phyloP scores from a whole-genome alignment of 2,329 filamentous ascomycete species.

The Blumeria graminis region DNA sequence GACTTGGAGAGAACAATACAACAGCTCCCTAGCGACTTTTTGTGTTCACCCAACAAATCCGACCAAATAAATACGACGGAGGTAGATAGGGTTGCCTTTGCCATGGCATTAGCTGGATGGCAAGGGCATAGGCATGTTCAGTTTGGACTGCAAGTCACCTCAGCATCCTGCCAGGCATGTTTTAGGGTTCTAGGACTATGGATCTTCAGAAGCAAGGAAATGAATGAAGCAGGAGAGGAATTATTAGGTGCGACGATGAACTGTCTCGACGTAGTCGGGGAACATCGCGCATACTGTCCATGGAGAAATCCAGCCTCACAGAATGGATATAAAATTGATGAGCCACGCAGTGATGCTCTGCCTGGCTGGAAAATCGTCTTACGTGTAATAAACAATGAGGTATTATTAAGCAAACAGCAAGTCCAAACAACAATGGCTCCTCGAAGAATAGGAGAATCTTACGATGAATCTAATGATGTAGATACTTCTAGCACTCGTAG shows the following conservation, averaged over 20 bases:
- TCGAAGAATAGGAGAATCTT: slow-evolving; percentile 4
- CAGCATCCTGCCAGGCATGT: slow-evolving; percentile 50
- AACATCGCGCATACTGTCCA: slow-evolving; percentile 67
- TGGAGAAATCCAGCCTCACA: slow-evolving; percentile 47
- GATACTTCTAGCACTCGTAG: slow-evolving; percentile 19
- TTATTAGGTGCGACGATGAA: slow-evolving; percentile 34
- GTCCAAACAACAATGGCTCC: slow-evolving; percentile 4
- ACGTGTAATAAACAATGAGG: slow-evolving; percentile 32
- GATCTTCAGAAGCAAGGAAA: slow-evolving; percentile 66
- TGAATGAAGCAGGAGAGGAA: slow-evolving; percentile 27
- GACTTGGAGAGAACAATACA: slow-evolving; percentile 24
- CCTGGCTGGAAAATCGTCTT: slow-evolving; percentile 31
- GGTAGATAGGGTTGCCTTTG: slow-evolving; percentile 37
- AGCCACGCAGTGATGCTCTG: slow-evolving; percentile 14
- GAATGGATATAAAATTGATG: slow-evolving; percentile 17
- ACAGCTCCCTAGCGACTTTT: slow-evolving; percentile 30
- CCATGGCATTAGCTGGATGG: slow-evolving; percentile 53
- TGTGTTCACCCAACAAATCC: slow-evolving; percentile 11
- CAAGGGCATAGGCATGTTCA: slow-evolving; percentile 23
- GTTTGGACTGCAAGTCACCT: slow-evolving; percentile 17
- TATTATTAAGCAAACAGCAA: slow-evolving; percentile 12
- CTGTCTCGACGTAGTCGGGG: slow-evolving; percentile 40
- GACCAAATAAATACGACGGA: slow-evolving; percentile 2
- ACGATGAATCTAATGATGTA: slow-evolving; percentile 16
- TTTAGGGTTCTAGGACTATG: slow-evolving; percentile 75